Base-by-base conservation (phyloP, 768 basidiomycete species). In the Heimioporus sp. region DNA sequence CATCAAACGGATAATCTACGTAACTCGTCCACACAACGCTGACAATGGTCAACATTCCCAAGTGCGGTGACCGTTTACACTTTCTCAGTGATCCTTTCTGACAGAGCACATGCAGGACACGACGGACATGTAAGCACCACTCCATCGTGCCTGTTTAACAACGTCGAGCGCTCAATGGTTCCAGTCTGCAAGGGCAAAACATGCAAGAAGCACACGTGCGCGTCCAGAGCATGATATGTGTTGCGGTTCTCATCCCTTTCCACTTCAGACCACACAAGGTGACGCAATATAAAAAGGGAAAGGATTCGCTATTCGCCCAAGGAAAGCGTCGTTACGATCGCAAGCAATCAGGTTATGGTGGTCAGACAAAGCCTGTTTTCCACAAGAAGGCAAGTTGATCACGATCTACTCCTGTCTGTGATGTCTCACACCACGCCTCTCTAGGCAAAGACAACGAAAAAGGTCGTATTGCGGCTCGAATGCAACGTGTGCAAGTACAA, bases 291-390 rank as follows among this genome's bases (percentile, higher is more conserved):
- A 99, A 99, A 87, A 97, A 92, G 83, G 97, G 97, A 72, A 98
- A 99, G 78, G 96, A 92, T 71, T 98, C 97, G 54, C 77, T 95
- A 57, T 90, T 91, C 71, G 97, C 92, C 47, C 96, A 99, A 79
- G 97, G 97, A 79, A 98, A 99, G 86, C 90, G 97, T 67, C 93
- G 97, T 79, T 98, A 99, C 78, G 97, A 98, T 80, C 88, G 96
- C 68, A 96, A 97, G 84, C 94, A 91, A 75, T 88, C 87, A 59
- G 91, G 96, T 76, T 98, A 98, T 78, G 96, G 96, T 89, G 96
- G 96, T 78, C 96, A 99, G 82, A 99, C 96, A 54, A 99, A 99
- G 80, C 96, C 96, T 55, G 95, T 99, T 76, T 99, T 99, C 89
- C 97, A 99, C 90, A 99, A 99, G 83, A 98, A 97, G 87, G 93